A percentile compares a stretch with the other conserved stretches of the same genome.
phyloP scores from a whole-genome alignment of 352 stramenopile species.

The Pythium biforme region DNA sequence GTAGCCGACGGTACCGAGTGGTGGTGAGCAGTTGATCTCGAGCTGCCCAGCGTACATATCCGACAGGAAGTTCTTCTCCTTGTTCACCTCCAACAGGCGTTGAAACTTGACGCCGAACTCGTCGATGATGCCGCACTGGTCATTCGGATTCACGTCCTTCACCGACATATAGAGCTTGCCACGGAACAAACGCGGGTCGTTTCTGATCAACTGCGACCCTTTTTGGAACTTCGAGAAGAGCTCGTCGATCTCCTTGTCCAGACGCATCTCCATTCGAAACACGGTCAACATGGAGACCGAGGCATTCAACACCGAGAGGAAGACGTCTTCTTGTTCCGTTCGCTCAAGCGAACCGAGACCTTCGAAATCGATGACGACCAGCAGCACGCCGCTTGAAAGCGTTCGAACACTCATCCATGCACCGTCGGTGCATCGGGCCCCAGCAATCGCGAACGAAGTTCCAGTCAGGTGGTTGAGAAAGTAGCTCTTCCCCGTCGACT shows the following conservation, averaged over 20 bases:
- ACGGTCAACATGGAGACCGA: constrained; percentile 71
- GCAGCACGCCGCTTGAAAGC: constrained; percentile 37
- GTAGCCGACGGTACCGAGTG: constrained; percentile 61
- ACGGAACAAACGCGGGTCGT: constrained; percentile 52
- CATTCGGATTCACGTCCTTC: constrained; percentile 78
- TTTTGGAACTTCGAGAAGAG: constrained; percentile 72
- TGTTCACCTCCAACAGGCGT: constrained; percentile 46
- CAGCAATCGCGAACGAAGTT: constrained; percentile 72
- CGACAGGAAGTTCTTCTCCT: constrained; percentile 57
- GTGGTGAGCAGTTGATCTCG: constrained; percentile 66
- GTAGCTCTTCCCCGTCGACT: constrained; percentile 80
- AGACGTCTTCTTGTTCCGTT: constrained; percentile 73
- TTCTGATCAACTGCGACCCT: constrained; percentile 57
- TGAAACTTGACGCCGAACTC: constrained; percentile 60
- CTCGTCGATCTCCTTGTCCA: constrained; percentile 73
- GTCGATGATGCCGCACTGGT: constrained; percentile 39
- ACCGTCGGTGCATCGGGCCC: constrained; percentile 58
- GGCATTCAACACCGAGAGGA: constrained; percentile 73
- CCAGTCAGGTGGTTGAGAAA: constrained; percentile 77
- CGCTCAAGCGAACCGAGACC: constrained; percentile 69
- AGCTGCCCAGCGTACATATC: constrained; percentile 64
- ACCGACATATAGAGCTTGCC: constrained; percentile 66
- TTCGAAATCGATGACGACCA: constrained; percentile 80
- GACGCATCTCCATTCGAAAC: constrained; percentile 75
- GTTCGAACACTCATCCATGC: constrained; percentile 62